These are phyloP conservation scores for Aspergillus carlsbadensis DNA, from an alignment of 495 filamentous ascomycete species.

Conservation along the genomic window DNA sequence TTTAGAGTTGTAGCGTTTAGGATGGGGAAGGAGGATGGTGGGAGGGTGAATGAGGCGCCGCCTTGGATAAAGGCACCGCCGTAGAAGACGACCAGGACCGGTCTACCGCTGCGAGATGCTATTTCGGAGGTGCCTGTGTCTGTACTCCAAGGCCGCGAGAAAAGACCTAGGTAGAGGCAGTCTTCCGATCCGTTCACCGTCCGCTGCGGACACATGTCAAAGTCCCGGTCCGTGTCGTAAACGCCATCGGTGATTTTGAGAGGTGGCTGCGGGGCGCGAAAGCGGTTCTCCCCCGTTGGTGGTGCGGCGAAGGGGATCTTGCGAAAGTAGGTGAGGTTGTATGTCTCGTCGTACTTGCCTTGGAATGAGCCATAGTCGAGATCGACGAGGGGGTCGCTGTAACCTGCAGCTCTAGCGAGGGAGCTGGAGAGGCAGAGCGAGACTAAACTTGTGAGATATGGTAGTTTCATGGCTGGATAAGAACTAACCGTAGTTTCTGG, in stretches of 20 bases:
- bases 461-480: conserved; percentile 10
- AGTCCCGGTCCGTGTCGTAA: conserved; percentile 57
- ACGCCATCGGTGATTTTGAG: conserved; percentile 40
- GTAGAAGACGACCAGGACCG: conserved; percentile 60
- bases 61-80: conserved; percentile 64
- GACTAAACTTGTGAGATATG: not conserved
- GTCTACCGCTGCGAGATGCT: too few relatives aligned
- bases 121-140: conserved; percentile 15
- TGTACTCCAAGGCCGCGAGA: conserved; percentile 53
- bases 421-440: conserved; percentile 12
- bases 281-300: conserved; percentile 53
- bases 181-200: conserved; percentile 61
- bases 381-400: conserved; percentile 27
- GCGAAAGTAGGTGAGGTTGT: conserved; percentile 54
- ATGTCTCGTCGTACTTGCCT: conserved; percentile 51
- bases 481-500: not conserved
- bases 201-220: conserved; percentile 58
- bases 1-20: conserved; percentile 47
- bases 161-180: conserved; percentile 59
- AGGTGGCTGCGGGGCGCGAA: conserved; percentile 56
- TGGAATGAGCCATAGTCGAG: conserved; percentile 59
- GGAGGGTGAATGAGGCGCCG: conserved; percentile 49
- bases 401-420: conserved; percentile 12
- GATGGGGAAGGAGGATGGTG: conserved; percentile 56
- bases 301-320: conserved; percentile 62